Evolutionary conservation across 148 eudicot genomes (phyloP).

Genomic region (Rhododendron ferrugineum): DNA sequence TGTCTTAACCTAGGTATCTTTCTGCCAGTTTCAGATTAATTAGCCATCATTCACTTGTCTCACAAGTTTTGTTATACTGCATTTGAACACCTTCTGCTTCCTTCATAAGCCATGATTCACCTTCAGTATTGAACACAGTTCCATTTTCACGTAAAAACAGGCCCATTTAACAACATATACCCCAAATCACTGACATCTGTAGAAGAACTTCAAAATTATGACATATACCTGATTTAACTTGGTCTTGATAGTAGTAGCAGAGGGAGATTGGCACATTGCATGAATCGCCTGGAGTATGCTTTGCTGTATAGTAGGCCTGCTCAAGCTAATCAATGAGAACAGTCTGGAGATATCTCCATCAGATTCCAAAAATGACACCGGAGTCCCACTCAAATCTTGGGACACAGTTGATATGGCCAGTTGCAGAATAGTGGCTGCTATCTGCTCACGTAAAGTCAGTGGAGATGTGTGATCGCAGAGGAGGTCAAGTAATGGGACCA

Average conservation of each 20-base stretch:
- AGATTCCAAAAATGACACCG: slow-evolving; percentile 25
- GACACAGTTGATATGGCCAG: slow-evolving; percentile 29
- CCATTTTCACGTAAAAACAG: not conserved
- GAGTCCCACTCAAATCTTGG: slow-evolving; percentile 13
- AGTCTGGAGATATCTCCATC: slow-evolving; percentile 26
- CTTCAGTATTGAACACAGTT: not conserved
- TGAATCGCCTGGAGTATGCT: slow-evolving; percentile 27
- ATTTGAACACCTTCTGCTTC: not conserved
- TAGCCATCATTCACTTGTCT: not conserved
- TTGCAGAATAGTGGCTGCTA: slow-evolving; percentile 29
- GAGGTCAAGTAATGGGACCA: slow-evolving; percentile 23
- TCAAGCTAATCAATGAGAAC: slow-evolving; percentile 25
- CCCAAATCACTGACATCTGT: too few species aligned
- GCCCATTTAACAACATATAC: not conserved
- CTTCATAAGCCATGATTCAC: not conserved
- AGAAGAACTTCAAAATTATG: not conserved
- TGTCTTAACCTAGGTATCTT: not conserved
- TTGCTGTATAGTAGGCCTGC: slow-evolving; percentile 23
- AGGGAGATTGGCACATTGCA: slow-evolving; percentile 40
- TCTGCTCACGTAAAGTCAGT: slow-evolving; percentile 25
- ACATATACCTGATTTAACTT: slow-evolving; percentile 26
- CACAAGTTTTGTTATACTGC: not conserved
- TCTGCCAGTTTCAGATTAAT: not conserved
- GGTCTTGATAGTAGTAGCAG: slow-evolving; percentile 19
- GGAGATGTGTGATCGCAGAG: slow-evolving; percentile 32